A percentile compares a stretch with the other conserved stretches of the same genome.
Conservation (phyloP, 805 yeast species). For the Lipomyces lipofer region DNA sequence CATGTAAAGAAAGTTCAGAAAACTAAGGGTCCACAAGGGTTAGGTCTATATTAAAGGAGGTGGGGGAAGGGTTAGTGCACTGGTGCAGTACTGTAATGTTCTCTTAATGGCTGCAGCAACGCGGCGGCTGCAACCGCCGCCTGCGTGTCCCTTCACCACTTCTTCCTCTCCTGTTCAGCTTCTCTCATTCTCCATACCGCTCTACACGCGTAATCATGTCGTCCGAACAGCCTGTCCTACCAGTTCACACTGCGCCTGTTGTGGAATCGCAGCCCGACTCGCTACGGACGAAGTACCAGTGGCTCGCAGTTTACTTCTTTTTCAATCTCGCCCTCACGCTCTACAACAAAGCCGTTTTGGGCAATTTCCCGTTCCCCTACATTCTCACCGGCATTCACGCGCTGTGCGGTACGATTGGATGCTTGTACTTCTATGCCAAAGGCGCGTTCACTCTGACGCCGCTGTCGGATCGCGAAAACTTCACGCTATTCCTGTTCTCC, state of each 20-base stretch:
- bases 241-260: constrained; percentile 11
- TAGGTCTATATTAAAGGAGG: too few relatives aligned
- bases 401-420: constrained; percentile 34
- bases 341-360: constrained; percentile 37
- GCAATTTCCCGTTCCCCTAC: constrained; percentile 37
- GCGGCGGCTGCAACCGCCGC: too few relatives aligned
- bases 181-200: neutral
- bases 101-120: too few relatives aligned
- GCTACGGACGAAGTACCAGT: constrained; percentile 30
- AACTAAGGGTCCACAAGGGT: too few relatives aligned
- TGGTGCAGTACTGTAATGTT: too few relatives aligned
- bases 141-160: too few relatives aligned
- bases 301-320: constrained; percentile 36
- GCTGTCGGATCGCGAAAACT: constrained; percentile 32
- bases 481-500: constrained; percentile 34
- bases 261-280: constrained; percentile 19
- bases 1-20: too few relatives aligned
- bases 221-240: constrained; percentile 16
- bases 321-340: constrained; percentile 37
- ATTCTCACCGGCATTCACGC: constrained; percentile 36
- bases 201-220: neutral
- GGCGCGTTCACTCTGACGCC: constrained; percentile 34
- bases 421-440: constrained; percentile 30
- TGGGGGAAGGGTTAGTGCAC: too few relatives aligned
- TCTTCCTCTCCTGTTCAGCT: neutral